A percentile compares a stretch with the other conserved stretches of the same genome.
Conservation (phyloP, 2,329 filamentous ascomycete genomes). For the Ascosphaera apis region DNA sequence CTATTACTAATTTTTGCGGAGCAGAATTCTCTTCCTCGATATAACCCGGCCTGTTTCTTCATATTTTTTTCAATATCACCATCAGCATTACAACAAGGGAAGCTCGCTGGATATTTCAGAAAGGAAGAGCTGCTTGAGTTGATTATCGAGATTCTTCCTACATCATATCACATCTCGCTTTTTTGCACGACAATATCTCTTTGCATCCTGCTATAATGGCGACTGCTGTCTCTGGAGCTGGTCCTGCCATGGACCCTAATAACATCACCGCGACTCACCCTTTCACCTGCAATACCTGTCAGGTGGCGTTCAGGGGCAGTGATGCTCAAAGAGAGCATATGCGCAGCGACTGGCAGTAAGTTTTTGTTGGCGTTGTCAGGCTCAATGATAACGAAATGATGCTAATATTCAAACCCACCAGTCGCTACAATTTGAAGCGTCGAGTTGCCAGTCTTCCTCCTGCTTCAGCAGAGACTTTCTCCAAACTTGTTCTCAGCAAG, state of each 20-base stretch:
- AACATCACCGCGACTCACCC: constrained; percentile 39
- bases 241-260: constrained; percentile 4
- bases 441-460: constrained; percentile 31
- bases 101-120: too few relatives aligned
- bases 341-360: constrained; percentile 97
- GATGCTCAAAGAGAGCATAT: constrained; percentile 89
- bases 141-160: too few relatives aligned
- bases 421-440: constrained; percentile 85
- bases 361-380: too few relatives aligned
- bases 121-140: too few relatives aligned
- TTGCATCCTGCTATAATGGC: constrained; percentile 2
- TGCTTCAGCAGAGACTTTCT: constrained; percentile 89
- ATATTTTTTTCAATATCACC: too few relatives aligned
- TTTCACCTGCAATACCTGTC: constrained; percentile 95
- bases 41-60: too few relatives aligned
- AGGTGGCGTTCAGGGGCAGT: constrained; percentile 84
- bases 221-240: background rate
- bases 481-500: constrained; percentile 83
- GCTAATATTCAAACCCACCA: constrained; percentile 18
- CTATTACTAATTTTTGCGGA: too few relatives aligned
- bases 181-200: background rate
- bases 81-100: too few relatives aligned
- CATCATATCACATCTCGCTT: too few relatives aligned
- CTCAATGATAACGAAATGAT: constrained; percentile 3
- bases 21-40: too few relatives aligned